Conservation (phyloP, 768 basidiomycete genomes). For the Tricholoma flavovirens region DNA sequence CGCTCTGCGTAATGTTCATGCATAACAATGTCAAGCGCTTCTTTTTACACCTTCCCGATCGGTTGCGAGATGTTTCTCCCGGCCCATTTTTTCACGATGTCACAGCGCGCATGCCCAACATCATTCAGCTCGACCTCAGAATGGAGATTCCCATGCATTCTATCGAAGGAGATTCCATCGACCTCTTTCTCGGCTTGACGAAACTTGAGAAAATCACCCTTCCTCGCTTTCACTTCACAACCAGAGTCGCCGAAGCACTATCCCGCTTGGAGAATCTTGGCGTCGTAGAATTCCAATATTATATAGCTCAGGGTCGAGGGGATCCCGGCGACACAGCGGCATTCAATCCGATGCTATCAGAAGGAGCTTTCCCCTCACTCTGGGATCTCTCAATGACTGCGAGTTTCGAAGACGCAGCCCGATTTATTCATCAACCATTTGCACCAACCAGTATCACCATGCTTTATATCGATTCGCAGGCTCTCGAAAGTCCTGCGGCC, state of each 20-base stretch:
- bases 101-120: slow-evolving; percentile 45
- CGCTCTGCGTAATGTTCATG: slow-evolving; percentile 48
- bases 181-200: slow-evolving; percentile 28
- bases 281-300: slow-evolving; percentile 49
- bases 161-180: slow-evolving; percentile 35
- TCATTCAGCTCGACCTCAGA: slow-evolving; percentile 43
- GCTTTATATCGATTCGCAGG: slow-evolving; percentile 21
- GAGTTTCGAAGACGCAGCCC: slow-evolving; percentile 36
- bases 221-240: slow-evolving; percentile 48
- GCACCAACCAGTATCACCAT: slow-evolving; percentile 11
- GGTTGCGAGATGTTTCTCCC: slow-evolving; percentile 9
- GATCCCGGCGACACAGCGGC: slow-evolving; percentile 34
- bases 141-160: slow-evolving; percentile 32
- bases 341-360: slow-evolving; percentile 38
- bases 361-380: slow-evolving; percentile 49
- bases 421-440: slow-evolving; percentile 38
- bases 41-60: neutral
- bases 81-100: slow-evolving; percentile 31
- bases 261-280: slow-evolving; percentile 39
- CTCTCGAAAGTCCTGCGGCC: slow-evolving; percentile 35
- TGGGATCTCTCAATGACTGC: slow-evolving; percentile 47
- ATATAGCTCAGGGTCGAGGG: slow-evolving; percentile 42
- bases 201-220: slow-evolving; percentile 28
- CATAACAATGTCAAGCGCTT: slow-evolving; percentile 42
- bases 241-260: slow-evolving; percentile 38